These are phyloP conservation scores for Psilocybe subaeruginosa DNA, from an alignment of 768 basidiomycete genomes.

Conservation along the genomic window DNA sequence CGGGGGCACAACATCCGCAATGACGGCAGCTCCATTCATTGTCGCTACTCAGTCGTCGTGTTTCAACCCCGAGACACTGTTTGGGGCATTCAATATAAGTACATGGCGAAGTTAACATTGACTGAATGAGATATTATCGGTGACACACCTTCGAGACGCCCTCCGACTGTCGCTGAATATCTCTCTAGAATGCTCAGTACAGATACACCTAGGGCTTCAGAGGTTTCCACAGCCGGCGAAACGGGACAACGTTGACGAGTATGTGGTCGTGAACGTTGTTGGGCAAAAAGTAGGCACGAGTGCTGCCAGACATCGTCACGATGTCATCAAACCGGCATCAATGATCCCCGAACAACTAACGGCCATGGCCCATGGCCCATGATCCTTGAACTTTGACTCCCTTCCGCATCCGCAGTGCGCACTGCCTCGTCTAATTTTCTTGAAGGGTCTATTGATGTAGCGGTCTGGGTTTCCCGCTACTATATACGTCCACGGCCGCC, in stretches of 20 bases:
- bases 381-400: too few species aligned
- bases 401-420: too few species aligned
- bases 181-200: not conserved
- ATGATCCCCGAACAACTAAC: not conserved
- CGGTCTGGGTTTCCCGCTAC: too few species aligned
- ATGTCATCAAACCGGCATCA: not conserved
- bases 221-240: not conserved
- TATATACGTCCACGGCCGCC: too few species aligned
- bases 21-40: constrained; percentile 15
- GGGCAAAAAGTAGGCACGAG: not conserved
- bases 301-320: not conserved
- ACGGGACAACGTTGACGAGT: not conserved
- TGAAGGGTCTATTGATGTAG: too few species aligned
- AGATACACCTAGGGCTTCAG: not conserved
- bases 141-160: not conserved
- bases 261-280: too few species aligned
- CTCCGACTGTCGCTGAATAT: not conserved
- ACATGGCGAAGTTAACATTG: not conserved
- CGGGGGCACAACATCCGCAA: constrained; percentile 7
- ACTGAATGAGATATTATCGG: not conserved
- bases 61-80: not conserved
- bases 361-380: too few species aligned
- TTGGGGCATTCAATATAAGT: not conserved
- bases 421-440: too few species aligned
- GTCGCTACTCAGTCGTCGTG: not conserved